Conservation (phyloP, 2,329 filamentous ascomycete genomes). For the Arthroderma sp. region DNA sequence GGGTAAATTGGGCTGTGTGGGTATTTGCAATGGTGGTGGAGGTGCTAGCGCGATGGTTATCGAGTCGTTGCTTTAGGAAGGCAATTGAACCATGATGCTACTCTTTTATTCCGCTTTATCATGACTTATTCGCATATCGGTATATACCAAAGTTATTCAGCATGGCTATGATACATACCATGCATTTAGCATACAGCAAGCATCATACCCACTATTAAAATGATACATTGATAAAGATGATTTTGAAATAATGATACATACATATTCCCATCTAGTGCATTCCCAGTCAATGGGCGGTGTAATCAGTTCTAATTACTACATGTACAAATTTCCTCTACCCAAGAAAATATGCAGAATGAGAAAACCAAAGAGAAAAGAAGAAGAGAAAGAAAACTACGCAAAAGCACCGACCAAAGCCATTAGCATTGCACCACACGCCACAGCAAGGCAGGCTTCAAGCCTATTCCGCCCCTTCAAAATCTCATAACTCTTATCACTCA, state of each 20-base stretch:
- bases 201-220: neutral
- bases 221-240: too few species aligned
- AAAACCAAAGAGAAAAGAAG: too few species aligned
- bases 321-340: too few species aligned
- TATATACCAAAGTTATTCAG: neutral
- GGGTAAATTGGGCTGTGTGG: slow-evolving; percentile 83
- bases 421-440: slow-evolving; percentile 45
- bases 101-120: neutral
- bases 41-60: slow-evolving; percentile 89
- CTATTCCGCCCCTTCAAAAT: slow-evolving; percentile 44
- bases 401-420: slow-evolving; percentile 58
- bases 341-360: too few species aligned
- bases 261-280: too few species aligned
- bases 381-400: slow-evolving; percentile 28
- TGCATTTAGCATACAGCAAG: neutral
- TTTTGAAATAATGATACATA: too few species aligned
- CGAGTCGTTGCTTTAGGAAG: slow-evolving; percentile 42
- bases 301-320: too few species aligned
- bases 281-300: too few species aligned
- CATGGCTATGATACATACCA: neutral
- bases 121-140: neutral
- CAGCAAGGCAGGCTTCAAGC: slow-evolving; percentile 48
- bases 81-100: too few species aligned
- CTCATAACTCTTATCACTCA: slow-evolving; percentile 52
- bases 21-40: slow-evolving; percentile 96